phyloP scores from a whole-genome alignment of 2,329 filamentous ascomycete genomes.

The Hypomyces perniciosus region DNA sequence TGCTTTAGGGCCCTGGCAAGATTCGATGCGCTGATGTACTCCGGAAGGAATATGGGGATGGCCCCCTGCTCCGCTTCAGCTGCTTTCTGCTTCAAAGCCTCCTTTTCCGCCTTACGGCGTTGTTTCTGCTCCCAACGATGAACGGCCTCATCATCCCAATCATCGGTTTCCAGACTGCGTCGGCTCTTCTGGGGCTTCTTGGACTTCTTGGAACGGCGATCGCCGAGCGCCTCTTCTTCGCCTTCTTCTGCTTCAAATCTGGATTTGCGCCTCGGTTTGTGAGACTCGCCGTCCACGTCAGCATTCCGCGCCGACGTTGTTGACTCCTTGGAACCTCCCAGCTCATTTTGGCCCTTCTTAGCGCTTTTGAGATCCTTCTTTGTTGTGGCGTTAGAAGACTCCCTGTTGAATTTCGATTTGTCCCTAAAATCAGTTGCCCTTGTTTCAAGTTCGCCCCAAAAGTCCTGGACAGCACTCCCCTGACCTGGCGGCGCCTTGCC shows the following conservation, averaged over 20 bases:
- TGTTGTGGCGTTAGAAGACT: not conserved
- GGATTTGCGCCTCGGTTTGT: constrained; percentile 23
- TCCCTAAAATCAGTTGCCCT: constrained; percentile 15
- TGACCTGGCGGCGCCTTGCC: not conserved
- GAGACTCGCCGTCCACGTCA: constrained; percentile 9
- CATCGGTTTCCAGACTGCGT: constrained; percentile 23
- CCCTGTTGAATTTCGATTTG: constrained; percentile 2
- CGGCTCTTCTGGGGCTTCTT: constrained; percentile 19
- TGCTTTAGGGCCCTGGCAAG: constrained; percentile 71
- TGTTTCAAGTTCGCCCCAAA: constrained; percentile 22
- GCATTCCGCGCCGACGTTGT: not conserved
- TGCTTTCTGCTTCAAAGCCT: constrained; percentile 33
- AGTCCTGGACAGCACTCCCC: constrained; percentile 13
- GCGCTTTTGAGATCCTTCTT: not conserved
- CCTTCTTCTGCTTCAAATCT: constrained; percentile 25
- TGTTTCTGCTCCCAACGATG: constrained; percentile 33
- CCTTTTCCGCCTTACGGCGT: constrained; percentile 37
- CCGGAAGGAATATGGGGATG: constrained; percentile 68
- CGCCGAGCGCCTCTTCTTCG: constrained; percentile 15
- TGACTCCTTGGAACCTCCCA: not conserved
- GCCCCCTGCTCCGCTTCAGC: constrained; percentile 40
- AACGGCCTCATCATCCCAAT: constrained; percentile 34
- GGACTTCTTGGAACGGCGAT: constrained; percentile 19
- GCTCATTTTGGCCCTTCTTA: not conserved
- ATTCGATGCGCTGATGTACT: constrained; percentile 85